Conservation (phyloP, 257 asterid species). For the Verbascum thapsus region DNA sequence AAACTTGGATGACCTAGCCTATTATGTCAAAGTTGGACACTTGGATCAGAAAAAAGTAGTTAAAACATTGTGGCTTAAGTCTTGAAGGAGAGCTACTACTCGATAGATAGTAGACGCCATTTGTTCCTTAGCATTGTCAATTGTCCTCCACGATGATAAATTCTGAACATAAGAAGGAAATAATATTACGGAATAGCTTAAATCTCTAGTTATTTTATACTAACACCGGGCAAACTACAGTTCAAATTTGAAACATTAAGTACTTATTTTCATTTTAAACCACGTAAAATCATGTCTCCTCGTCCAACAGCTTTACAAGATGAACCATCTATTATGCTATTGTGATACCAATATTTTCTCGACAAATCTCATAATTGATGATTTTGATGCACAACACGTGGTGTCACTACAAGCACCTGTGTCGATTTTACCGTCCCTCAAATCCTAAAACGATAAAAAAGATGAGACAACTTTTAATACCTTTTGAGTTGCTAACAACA, state of each 20-base stretch:
- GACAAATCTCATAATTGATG: neutral
- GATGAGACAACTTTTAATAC: too few relatives aligned
- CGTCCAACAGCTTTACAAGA: neutral
- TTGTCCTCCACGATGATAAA: neutral
- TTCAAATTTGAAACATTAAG: slow-evolving; percentile 5
- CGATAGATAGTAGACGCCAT: slow-evolving; percentile 1
- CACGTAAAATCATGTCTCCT: too few relatives aligned
- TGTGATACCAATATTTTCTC: neutral
- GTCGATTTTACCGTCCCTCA: neutral
- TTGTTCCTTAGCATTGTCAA: neutral
- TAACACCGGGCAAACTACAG: neutral
- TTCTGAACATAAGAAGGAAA: slow-evolving; percentile 3
- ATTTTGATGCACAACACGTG: neutral
- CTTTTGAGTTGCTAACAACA: too few relatives aligned
- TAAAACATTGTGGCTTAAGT: neutral
- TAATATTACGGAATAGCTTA: too few relatives aligned
- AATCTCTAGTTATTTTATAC: slow-evolving; percentile 1
- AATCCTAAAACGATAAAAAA: too few relatives aligned
- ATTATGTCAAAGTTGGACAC: neutral
- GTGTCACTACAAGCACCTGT: slow-evolving; percentile 11
- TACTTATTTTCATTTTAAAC: neutral
- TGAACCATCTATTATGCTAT: slow-evolving; percentile 14
- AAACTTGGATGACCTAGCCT: slow-evolving; percentile 5
- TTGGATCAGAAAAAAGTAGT: neutral
- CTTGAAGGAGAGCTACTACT: neutral